Evolutionary conservation across 2,329 filamentous ascomycete genomes (phyloP), one percentile per base, ranked within the genome.

Genomic region (Aspergillus ochraceus): DNA sequence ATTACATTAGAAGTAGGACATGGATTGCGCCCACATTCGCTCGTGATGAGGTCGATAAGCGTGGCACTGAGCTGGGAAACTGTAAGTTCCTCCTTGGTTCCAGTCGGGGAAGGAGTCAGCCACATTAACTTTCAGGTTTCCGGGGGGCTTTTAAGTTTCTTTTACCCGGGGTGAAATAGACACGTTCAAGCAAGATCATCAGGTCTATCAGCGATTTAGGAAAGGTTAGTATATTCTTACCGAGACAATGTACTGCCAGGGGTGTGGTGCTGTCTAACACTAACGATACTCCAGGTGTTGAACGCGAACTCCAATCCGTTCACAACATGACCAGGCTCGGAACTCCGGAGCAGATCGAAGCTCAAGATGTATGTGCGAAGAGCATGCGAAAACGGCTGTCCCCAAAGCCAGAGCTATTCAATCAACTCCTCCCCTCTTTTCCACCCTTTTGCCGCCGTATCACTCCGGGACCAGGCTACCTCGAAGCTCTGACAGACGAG

Each of bases 401-500:
- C 4, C 69, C 68, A 26, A 77, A 75, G 55, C 73, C 72, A 1
- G 74, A 74, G 24, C 63, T 78, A 0, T 50, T 70, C 11, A 70
- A 74, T 19, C 42, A 77, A 60, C 65, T 81, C 1, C 64, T 80
- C 2, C 79, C 79, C 2, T 55, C 60, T 8, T 68, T 68, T 39
- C 63, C 66, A 5, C 66, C 66, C 17, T 55, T 55, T 24, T 66
- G 79, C 60, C 74, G 78, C 51, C 76, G 79, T 14, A 68, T 80
- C 17, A 81, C 78, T 1, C 80, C 79, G 0, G 80, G 79, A 0
- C 75, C 77, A 0, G 78, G 79, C 1, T 82, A 81, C 58, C 72
- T 90, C 2, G 88, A 90, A 69, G 86, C 87, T 0, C 76, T 90
- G 19, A 80, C 81, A 0, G 79, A 84, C 59, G 81, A 83, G 6